Conservation (phyloP, 306 rosid species). For the Citrullus mucosospermus region DNA sequence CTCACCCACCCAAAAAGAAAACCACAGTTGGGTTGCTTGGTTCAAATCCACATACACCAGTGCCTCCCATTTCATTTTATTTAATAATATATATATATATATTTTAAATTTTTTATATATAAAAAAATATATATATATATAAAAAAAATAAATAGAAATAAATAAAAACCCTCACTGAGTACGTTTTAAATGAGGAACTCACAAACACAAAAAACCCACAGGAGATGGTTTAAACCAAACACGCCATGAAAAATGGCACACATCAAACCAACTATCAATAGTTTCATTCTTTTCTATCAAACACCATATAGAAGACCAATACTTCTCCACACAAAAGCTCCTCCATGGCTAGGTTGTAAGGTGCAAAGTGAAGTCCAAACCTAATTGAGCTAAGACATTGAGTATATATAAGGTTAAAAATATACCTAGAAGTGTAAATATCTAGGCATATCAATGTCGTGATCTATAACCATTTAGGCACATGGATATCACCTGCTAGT, state of each 20-base stretch:
- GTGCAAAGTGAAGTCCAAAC: not conserved
- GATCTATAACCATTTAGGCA: conserved; percentile 3
- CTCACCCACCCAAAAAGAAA: not conserved
- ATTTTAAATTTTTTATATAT: too few relatives aligned
- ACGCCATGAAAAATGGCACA: not conserved
- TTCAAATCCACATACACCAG: not conserved
- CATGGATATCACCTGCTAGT: not conserved
- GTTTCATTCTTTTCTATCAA: not conserved
- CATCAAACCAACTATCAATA: not conserved
- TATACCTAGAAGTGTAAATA: not conserved
- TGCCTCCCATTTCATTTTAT: not conserved
- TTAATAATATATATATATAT: too few relatives aligned
- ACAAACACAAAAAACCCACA: not conserved
- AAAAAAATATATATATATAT: too few relatives aligned
- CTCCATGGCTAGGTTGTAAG: not conserved
- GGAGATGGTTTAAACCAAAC: not conserved
- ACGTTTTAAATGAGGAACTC: not conserved
- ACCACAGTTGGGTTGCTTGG: not conserved
- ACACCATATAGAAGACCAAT: not conserved
- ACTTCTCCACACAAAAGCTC: not conserved
- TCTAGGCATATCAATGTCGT: not conserved
- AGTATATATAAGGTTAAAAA: not conserved
- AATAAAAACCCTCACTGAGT: not conserved
- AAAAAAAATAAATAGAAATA: too few relatives aligned
- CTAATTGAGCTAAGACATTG: not conserved